Conservation (phyloP, 805 yeast genomes). For the Sugiyamaella valdiviana region DNA sequence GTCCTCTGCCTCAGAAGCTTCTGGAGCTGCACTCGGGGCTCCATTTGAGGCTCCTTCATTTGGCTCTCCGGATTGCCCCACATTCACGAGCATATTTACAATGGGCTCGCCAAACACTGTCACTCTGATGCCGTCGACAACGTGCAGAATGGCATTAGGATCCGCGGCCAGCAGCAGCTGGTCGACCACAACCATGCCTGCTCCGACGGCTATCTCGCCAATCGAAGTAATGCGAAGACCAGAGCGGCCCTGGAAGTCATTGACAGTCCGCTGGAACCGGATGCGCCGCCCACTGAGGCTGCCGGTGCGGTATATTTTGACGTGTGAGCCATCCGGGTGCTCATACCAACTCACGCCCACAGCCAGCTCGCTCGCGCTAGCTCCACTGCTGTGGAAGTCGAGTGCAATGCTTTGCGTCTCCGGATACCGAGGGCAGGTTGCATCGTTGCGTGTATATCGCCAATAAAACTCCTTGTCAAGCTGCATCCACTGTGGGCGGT, state of each 20-base stretch:
- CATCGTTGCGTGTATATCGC: slow-evolving; percentile 9
- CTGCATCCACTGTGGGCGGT: slow-evolving; percentile 13
- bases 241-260: slow-evolving; percentile 3
- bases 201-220: neutral
- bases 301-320: neutral
- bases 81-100: slow-evolving; percentile 1
- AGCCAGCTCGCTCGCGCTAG: neutral
- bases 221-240: neutral
- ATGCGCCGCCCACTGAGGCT: neutral
- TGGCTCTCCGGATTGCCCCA: neutral
- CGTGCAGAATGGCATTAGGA: neutral
- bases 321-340: neutral
- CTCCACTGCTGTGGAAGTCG: slow-evolving; percentile 2
- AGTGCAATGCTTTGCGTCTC: slow-evolving; percentile 6
- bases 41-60: neutral
- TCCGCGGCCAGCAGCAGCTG: neutral
- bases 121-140: neutral
- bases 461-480: slow-evolving; percentile 17
- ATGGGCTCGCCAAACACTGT: slow-evolving; percentile 1
- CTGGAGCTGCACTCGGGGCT: neutral
- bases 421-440: slow-evolving; percentile 7
- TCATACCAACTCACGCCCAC: neutral
- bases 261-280: slow-evolving; percentile 3
- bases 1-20: neutral
- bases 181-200: neutral